These are phyloP conservation scores for Pseudocercospora fuligena DNA, from an alignment of 2,329 filamentous ascomycete genomes.

Conservation along the genomic window DNA sequence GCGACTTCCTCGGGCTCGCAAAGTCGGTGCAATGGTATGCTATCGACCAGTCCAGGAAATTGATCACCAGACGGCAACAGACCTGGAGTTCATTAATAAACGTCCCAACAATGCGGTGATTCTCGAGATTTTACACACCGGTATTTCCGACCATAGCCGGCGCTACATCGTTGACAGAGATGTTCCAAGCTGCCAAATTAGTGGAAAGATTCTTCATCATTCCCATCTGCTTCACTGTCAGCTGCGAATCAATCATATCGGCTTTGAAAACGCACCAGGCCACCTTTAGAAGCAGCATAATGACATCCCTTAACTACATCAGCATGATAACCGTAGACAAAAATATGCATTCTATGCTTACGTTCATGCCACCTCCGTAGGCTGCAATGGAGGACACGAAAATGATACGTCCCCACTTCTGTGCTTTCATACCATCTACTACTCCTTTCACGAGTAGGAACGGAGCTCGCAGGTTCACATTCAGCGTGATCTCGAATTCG, in stretches of 20 bases:
- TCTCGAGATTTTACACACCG: not conserved
- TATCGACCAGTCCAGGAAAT: conserved; percentile 60
- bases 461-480: conserved; percentile 65
- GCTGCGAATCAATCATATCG: conserved; percentile 4
- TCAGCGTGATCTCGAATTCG: conserved; percentile 68
- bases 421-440: conserved; percentile 64
- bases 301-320: conserved; percentile 29
- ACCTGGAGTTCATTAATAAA: conserved; percentile 18
- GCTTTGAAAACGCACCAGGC: conserved; percentile 33
- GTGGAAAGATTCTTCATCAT: conserved; percentile 69
- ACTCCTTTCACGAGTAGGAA: conserved; percentile 66
- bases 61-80: conserved; percentile 62
- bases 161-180: conserved; percentile 71
- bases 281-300: conserved; percentile 42
- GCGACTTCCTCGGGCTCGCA: conserved; percentile 64
- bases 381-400: conserved; percentile 68
- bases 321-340: conserved; percentile 43
- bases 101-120: not conserved
- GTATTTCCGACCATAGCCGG: conserved; percentile 43
- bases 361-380: conserved; percentile 67
- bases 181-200: conserved; percentile 63
- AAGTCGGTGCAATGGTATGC: conserved; percentile 62
- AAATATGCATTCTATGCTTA: conserved; percentile 65
- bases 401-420: conserved; percentile 67
- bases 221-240: conserved; percentile 45